Evolutionary conservation across 202 grass and related monocot species (phyloP).

Genomic region (Sporobolus alterniflorus): DNA sequence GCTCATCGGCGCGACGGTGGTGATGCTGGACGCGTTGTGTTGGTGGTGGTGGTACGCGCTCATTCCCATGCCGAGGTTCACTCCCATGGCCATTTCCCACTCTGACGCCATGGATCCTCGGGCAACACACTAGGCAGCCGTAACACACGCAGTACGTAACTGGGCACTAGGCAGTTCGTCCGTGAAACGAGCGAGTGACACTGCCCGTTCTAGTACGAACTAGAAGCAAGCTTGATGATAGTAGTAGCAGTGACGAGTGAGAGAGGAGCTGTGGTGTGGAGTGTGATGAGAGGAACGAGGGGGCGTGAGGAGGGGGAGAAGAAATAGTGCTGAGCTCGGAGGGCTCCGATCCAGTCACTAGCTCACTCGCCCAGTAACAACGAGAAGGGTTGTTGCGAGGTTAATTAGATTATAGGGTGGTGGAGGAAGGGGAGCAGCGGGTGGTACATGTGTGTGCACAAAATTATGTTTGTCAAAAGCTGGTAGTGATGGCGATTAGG

Average conservation of each 20-base stretch:
- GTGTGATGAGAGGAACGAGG: slow-evolving; percentile 6
- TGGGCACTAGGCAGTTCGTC: background rate
- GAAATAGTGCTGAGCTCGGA: slow-evolving; percentile 50
- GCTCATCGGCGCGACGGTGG: slow-evolving; percentile 35
- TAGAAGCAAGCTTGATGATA: slow-evolving; percentile 21
- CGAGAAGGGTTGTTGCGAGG: slow-evolving; percentile 41
- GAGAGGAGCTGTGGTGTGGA: slow-evolving; percentile 11
- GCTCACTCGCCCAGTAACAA: slow-evolving; percentile 35
- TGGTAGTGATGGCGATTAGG: slow-evolving; percentile 35
- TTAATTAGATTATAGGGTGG: slow-evolving; percentile 49
- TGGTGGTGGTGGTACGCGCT: slow-evolving; percentile 34
- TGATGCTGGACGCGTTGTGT: slow-evolving; percentile 42
- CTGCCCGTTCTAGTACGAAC: slow-evolving; percentile 38
- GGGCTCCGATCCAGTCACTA: slow-evolving; percentile 38
- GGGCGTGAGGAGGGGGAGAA: slow-evolving; percentile 26
- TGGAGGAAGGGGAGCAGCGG: background rate
- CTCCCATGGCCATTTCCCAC: slow-evolving; percentile 90
- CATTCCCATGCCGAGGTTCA: slow-evolving; percentile 79
- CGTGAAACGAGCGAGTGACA: slow-evolving; percentile 49
- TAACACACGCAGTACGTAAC: background rate
- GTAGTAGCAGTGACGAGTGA: slow-evolving; percentile 33
- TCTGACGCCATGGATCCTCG: slow-evolving; percentile 73
- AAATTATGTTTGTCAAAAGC: slow-evolving; percentile 46
- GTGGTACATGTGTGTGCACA: slow-evolving; percentile 34
- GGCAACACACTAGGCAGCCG: background rate